Conservation (phyloP, 1,139 yeast species). For the Candida sp. region DNA sequence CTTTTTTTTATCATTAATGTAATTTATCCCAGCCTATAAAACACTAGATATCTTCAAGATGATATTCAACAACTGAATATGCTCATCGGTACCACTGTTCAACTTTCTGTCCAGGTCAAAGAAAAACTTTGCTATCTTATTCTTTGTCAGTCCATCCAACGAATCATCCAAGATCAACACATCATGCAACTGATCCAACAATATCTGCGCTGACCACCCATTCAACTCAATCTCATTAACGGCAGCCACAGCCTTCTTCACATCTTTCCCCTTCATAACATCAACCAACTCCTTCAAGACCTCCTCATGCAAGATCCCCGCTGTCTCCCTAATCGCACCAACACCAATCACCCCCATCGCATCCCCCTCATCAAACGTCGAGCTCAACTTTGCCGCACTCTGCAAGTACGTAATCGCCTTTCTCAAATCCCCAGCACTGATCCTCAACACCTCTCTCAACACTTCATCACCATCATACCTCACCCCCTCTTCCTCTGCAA, state of each 20-base stretch:
- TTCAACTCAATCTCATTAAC: conserved; percentile 63
- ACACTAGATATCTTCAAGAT: conserved; percentile 58
- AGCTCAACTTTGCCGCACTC: conserved; percentile 74
- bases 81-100: conserved; percentile 91
- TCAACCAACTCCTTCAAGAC: conserved; percentile 49
- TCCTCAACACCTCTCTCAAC: conserved; percentile 62
- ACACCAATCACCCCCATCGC: conserved; percentile 46
- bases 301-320: conserved; percentile 80
- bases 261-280: conserved; percentile 41
- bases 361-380: conserved; percentile 23
- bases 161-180: conserved; percentile 61
- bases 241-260: conserved; percentile 38
- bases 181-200: conserved; percentile 83
- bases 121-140: conserved; percentile 61
- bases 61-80: conserved; percentile 78
- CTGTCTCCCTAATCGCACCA: conserved; percentile 66
- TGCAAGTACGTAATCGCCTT: conserved; percentile 92
- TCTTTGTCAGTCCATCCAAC: conserved; percentile 61
- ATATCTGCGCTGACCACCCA: conserved; percentile 90
- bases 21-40: conserved; percentile 19
- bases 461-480: conserved; percentile 51
- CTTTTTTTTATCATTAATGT: too few relatives aligned
- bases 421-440: conserved; percentile 90
- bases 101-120: conserved; percentile 80
- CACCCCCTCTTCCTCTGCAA: conserved; percentile 67